Base-by-base conservation (phyloP, 2,329 filamentous ascomycete genomes). In the Cryphonectria parasitica region DNA sequence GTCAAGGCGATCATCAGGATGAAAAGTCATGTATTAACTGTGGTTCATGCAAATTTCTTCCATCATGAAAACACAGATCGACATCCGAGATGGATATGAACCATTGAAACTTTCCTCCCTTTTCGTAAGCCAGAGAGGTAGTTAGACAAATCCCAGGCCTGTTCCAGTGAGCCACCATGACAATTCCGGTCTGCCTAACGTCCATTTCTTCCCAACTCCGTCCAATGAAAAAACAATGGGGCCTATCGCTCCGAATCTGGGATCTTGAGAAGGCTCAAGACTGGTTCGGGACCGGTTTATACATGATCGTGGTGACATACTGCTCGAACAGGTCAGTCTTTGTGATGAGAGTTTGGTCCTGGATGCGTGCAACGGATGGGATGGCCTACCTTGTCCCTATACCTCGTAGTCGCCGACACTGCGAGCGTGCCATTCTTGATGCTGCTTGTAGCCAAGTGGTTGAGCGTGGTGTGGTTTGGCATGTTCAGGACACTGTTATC, bases 291-390 rank as follows among this genome's bases (percentile, higher is more conserved):
- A 69, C 71, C 74, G 94, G 94, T 84, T 98, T 98, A 83, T 98
- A 98, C 85, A 98, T 91, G 79, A 98, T 97, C 2, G 95, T 98
- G 4, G 95, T 98, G 49, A 98, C 92, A 82, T 98, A 98, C 95
- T 98, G 76, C 34, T 68, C 22, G 28, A 52, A 63, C 43, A 36
- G 22, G 73, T 78, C 65, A 79, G 75, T 70, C 69, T 28, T 15
- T 19, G 6, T 49, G 8, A 60, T 62, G 58, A 62, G 6, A 11
- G n/a, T 25, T 62, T 56, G 39, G 17, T 67, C 49, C 6, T 60
- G 22, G 52, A 65, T 3, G 45, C 22, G 45, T 49, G 45, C 45
- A 2, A 49, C 45, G 3, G 7, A 7, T 43, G 31, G n/a, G n/a
- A 41, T n/a, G 31, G 77, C 85, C 69, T 77, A 93, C 93, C 89